Base-by-base conservation (phyloP, 2,329 filamentous ascomycete species). In the Alternaria consortialis region DNA sequence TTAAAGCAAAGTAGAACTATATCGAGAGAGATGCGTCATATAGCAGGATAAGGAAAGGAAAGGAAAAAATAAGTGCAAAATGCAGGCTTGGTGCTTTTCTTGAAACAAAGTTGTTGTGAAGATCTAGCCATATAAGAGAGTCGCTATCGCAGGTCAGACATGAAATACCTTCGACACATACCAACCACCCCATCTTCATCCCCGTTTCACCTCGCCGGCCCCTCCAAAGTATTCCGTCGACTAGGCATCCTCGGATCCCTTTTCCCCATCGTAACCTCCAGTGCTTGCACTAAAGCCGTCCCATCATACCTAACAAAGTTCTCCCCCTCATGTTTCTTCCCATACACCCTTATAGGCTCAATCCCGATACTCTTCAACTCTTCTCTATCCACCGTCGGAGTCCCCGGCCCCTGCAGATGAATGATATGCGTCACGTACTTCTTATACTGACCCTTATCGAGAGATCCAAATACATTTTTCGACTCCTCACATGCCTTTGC, bases 371-470 rank as follows among this genome's bases (percentile, higher is more conserved):
- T 78, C 3, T 80, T 80, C 43, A 97, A 82, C 56, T 84, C 85
- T 6, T 84, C 84, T 51, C 84, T 87, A 69, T 97, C 88, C 1
- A 97, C 90, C 4, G 76, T 81, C 0, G 94, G 94, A 23, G 90
- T 88, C 0, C 85, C 86, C 0, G 87, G 84, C 0, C 89, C 90
- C 42, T 94, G 91, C 0, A 97, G 80, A 73, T 97, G 91, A 7
- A 97, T 84, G 13, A 97, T 77, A 75, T 97, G 94, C 7, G 91
- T 96, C 4, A 97, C 89, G 71, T 95, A 97, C 3, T 81, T 82
- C 27, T 79, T 83, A 70, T 88, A 91, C 6, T 88, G 85, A 1
- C 81, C 73, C 25, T 55, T 64, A 0, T 64, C 60, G 0, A 68
- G 61, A 5, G 53, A 56, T 0, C 54, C 65, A 6, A 61, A 57